A percentile compares a stretch with the other conserved stretches of the same genome.
These are phyloP conservation scores for Candida schatavii DNA, from an alignment of 805 yeast genomes.

Conservation along the genomic window DNA sequence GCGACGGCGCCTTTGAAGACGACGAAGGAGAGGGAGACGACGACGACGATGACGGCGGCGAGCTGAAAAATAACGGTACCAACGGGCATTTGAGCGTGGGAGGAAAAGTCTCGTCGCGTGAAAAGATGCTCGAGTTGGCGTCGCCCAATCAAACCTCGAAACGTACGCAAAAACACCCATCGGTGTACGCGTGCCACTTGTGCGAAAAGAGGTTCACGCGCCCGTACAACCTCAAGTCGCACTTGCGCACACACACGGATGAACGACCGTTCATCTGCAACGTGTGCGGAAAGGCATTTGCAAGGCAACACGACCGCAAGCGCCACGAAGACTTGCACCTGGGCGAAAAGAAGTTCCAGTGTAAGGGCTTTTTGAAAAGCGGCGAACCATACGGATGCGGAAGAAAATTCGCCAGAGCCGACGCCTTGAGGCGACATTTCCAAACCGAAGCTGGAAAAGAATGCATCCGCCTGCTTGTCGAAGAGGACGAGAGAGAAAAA, in stretches of 20 bases:
- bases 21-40: slow-evolving; percentile 22
- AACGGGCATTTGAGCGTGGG: slow-evolving; percentile 6
- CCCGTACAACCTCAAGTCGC: slow-evolving; percentile 90
- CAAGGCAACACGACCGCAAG: slow-evolving; percentile 45
- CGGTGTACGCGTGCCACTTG: slow-evolving; percentile 71
- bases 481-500: slow-evolving; percentile 37
- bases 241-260: slow-evolving; percentile 84
- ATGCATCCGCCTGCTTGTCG: slow-evolving; percentile 38
- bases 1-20: slow-evolving; percentile 26
- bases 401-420: slow-evolving; percentile 45
- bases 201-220: slow-evolving; percentile 89
- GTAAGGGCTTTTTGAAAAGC: slow-evolving; percentile 61
- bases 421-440: slow-evolving; percentile 44
- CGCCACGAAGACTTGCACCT: slow-evolving; percentile 57
- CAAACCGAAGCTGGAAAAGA: slow-evolving; percentile 47
- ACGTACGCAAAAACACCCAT: slow-evolving; percentile 68
- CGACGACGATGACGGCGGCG: slow-evolving; percentile 27
- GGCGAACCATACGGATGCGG: slow-evolving; percentile 51
- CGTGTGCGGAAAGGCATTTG: slow-evolving; percentile 75
- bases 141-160: slow-evolving; percentile 52
- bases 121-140: slow-evolving; percentile 65
- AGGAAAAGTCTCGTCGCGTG: slow-evolving; percentile 34
- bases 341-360: slow-evolving; percentile 72
- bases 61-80: slow-evolving; percentile 11
- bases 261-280: slow-evolving; percentile 75